phyloP scores from a whole-genome alignment of 116 monocot species.

The Dioscorea cayenensis region DNA sequence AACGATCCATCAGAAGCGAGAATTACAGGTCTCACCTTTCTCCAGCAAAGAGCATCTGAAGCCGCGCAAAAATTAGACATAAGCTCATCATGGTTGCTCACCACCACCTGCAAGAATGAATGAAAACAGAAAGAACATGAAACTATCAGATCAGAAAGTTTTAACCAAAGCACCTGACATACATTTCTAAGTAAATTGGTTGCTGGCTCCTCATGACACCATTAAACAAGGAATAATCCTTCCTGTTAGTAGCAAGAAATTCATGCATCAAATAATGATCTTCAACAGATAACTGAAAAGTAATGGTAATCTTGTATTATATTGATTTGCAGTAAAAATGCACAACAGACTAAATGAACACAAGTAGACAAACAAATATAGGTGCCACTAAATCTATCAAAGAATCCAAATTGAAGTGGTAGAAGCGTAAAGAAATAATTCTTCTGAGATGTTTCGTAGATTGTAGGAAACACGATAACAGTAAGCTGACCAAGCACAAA shows the following conservation, averaged over 20 bases:
- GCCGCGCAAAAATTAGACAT: constrained; percentile 99
- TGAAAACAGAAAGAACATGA: not conserved
- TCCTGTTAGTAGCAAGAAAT: constrained; percentile 36
- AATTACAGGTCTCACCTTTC: constrained; percentile 50
- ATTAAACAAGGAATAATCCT: constrained; percentile 93
- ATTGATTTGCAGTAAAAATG: no score
- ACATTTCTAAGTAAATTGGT: constrained; percentile 89
- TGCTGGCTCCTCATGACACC: constrained; percentile 79
- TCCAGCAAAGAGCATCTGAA: constrained; percentile 99
- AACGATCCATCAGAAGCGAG: not conserved
- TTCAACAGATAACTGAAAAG: no score
- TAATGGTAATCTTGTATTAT: no score
- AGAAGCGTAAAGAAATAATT: no score
- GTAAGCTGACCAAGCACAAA: no score
- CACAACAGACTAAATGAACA: no score
- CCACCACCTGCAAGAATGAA: constrained; percentile 44
- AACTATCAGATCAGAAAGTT: not conserved
- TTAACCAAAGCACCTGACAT: not conserved
- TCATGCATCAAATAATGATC: no score
- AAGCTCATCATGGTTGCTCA: constrained; percentile 95
- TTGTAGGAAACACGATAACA: no score
- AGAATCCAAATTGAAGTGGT: no score
- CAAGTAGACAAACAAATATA: no score
- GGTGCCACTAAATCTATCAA: no score
- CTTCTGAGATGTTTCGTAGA: no score